Conservation (phyloP, 2,329 filamentous ascomycete species). For the Stemphylium vesicarium region DNA sequence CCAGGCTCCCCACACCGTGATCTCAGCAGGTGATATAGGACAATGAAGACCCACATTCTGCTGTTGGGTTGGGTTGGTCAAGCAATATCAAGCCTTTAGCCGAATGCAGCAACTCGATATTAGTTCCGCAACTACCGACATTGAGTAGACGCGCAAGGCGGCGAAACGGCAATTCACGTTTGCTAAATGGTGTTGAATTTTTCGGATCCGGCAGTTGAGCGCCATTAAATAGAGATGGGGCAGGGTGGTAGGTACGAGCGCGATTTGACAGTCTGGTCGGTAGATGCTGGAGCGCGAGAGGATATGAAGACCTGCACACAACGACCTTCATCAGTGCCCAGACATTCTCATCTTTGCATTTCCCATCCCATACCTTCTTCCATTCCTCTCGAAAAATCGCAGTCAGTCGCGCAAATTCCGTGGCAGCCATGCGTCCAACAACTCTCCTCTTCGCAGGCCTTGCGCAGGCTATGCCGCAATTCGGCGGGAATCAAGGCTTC, state of each 20-base stretch:
- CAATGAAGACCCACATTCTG: no score
- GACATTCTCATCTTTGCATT: neutral
- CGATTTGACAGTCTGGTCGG: neutral
- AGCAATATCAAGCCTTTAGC: slow-evolving; percentile 26
- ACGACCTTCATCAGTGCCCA: neutral
- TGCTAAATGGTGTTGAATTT: neutral
- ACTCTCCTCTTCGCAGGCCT: slow-evolving; percentile 31
- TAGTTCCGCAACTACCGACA: slow-evolving; percentile 19
- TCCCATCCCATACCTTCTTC: neutral
- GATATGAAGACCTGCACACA: neutral
- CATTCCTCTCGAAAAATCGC: slow-evolving; percentile 3
- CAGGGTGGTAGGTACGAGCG: no score
- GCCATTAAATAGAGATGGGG: neutral
- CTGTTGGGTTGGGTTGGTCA: slow-evolving; percentile 4
- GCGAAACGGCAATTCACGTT: slow-evolving; percentile 1
- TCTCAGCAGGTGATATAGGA: no score
- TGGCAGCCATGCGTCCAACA: slow-evolving; percentile 26
- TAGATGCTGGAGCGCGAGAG: neutral
- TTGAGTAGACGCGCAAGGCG: neutral
- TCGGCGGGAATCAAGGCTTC: slow-evolving; percentile 12
- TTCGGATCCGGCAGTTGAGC: slow-evolving; percentile 5
- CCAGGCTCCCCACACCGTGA: no score
- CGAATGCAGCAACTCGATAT: slow-evolving; percentile 15
- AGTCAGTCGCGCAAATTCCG: no score
- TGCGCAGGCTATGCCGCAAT: slow-evolving; percentile 31